Conservation (phyloP, 345 rosid genomes). For the Pseudoturritis turrita region DNA sequence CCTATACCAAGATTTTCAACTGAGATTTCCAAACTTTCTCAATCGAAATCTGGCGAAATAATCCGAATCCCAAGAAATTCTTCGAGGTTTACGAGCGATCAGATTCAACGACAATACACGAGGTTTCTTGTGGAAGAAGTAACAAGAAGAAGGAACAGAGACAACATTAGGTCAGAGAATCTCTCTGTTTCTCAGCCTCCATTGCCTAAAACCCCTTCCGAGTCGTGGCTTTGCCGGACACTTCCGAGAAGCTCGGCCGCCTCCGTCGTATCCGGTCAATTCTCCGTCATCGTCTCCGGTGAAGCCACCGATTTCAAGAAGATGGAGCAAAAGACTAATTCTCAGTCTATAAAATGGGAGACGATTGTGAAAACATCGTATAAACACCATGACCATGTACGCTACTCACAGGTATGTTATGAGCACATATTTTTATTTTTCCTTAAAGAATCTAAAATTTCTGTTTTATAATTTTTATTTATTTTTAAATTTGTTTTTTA, state of each 20-base stretch:
- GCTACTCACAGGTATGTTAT: conserved; percentile 67
- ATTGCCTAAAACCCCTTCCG: conserved; percentile 76
- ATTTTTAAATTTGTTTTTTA: too few species aligned
- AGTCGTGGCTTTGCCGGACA: conserved; percentile 90
- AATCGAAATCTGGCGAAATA: conserved; percentile 14
- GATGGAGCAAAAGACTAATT: conserved; percentile 27
- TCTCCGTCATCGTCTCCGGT: conserved; percentile 10
- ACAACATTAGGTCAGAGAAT: conserved; percentile 19
- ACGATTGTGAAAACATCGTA: conserved; percentile 81
- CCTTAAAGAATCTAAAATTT: too few species aligned
- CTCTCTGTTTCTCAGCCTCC: conserved; percentile 48
- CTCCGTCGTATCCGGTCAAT: conserved; percentile 14
- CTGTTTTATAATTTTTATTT: too few species aligned
- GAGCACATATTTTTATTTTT: too few species aligned
- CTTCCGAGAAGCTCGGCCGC: conserved; percentile 44
- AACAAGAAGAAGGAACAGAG: conserved; percentile 19
- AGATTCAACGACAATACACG: conserved; percentile 17
- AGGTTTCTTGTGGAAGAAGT: conserved; percentile 26
- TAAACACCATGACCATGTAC: conserved; percentile 61
- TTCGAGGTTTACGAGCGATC: conserved; percentile 23
- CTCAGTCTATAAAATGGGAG: conserved; percentile 66
- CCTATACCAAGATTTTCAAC: conserved; percentile 34
- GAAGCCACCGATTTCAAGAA: conserved; percentile 27
- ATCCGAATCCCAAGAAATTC: neutral
- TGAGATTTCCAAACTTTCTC: conserved; percentile 43